Conservation (phyloP, 208 protist genomes). For the Kentomonas sorsogonicus region DNA sequence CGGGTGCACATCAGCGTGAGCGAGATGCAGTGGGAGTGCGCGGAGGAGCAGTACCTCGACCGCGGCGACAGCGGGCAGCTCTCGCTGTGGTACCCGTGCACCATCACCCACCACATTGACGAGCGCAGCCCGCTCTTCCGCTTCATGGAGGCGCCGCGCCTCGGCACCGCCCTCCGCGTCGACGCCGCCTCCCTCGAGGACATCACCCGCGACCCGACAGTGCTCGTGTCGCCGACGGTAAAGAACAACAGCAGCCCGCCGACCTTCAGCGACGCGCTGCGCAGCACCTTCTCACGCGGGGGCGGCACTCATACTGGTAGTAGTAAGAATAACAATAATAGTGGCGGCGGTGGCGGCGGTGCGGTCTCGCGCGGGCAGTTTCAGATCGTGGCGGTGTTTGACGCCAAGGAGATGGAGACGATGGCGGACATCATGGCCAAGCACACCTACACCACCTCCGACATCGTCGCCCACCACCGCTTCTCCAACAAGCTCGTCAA, state of each 20-base stretch:
- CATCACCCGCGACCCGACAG: too few relatives aligned
- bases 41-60: conserved; percentile 51
- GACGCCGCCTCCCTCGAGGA: conserved; percentile 1
- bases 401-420: conserved; percentile 75
- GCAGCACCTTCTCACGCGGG: neutral
- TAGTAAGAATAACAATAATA: neutral
- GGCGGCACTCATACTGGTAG: neutral
- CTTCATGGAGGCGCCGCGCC: conserved; percentile 39
- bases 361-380: too few relatives aligned
- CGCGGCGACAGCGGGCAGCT: conserved; percentile 38
- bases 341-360: neutral
- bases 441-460: conserved; percentile 63
- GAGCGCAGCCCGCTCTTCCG: conserved; percentile 66
- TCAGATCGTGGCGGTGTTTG: conserved; percentile 77
- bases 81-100: conserved; percentile 71
- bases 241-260: too few relatives aligned
- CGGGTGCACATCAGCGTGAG: conserved; percentile 54
- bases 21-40: conserved; percentile 73
- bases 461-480: conserved; percentile 65
- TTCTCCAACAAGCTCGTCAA: conserved; percentile 75
- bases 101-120: conserved; percentile 69
- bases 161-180: conserved; percentile 18
- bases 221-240: neutral
- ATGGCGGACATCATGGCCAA: conserved; percentile 64
- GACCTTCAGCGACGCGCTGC: too few relatives aligned